These are phyloP conservation scores for Ophiostoma montium DNA, from an alignment of 2,329 filamentous ascomycete species.

Conservation along the genomic window DNA sequence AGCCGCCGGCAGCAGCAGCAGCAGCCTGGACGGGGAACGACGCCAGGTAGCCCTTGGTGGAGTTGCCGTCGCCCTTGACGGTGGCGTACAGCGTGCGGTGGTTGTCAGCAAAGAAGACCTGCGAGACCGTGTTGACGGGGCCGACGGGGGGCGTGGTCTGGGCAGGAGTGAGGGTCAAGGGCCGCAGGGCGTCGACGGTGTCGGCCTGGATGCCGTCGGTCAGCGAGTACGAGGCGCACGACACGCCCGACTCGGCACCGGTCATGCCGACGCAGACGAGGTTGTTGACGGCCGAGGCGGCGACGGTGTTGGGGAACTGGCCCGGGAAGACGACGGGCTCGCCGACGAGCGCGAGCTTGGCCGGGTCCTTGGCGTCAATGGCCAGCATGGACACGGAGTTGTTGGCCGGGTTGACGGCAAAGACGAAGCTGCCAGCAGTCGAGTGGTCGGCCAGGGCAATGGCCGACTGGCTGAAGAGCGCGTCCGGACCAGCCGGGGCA, in stretches of 20 bases:
- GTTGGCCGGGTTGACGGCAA: conserved; percentile 39
- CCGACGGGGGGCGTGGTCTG: conserved; percentile 45
- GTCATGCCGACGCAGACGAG: conserved; percentile 33
- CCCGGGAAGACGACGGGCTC: conserved; percentile 29
- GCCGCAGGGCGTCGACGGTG: conserved; percentile 29
- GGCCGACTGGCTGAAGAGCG: conserved; percentile 7
- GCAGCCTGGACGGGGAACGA: conserved; percentile 36
- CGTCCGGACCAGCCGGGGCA: background rate
- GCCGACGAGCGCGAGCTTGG: conserved; percentile 29
- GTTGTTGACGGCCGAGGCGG: conserved; percentile 27
- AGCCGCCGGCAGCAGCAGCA: conserved; percentile 2
- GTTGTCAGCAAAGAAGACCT: conserved; percentile 44
- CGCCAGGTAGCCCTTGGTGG: conserved; percentile 41
- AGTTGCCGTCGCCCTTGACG: conserved; percentile 45
- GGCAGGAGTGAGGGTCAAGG: conserved; percentile 28
- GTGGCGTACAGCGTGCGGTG: conserved; percentile 36
- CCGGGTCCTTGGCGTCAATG: conserved; percentile 28
- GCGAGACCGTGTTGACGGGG: conserved; percentile 44
- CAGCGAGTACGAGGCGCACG: conserved; percentile 27
- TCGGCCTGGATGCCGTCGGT: conserved; percentile 21
- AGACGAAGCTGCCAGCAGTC: conserved; percentile 24
- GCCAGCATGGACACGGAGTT: conserved; percentile 36
- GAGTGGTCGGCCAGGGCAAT: conserved; percentile 18
- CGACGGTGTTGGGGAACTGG: conserved; percentile 39
- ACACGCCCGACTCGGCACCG: conserved; percentile 29